Conservation (phyloP, 768 basidiomycete genomes). For the Tricholomella constricta region DNA sequence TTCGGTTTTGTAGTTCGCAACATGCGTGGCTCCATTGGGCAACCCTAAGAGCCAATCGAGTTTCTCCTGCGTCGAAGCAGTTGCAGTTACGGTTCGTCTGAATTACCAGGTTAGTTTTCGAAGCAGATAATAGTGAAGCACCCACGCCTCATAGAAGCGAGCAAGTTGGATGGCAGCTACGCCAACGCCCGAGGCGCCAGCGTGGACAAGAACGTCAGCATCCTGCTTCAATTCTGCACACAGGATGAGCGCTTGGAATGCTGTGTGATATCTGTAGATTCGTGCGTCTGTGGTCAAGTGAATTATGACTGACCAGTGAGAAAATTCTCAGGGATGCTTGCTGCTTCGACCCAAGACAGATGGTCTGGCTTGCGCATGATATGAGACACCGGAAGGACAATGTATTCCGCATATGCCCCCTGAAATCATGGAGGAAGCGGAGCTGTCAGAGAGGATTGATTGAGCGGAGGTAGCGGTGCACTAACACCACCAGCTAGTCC, state of each 20-base stretch:
- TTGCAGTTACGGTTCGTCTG: conserved; percentile 76
- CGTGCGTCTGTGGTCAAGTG: neutral
- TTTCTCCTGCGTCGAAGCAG: conserved; percentile 84
- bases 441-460: conserved; percentile 2
- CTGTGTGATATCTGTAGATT: conserved; percentile 24
- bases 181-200: conserved; percentile 90
- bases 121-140: conserved; percentile 10
- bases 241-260: conserved; percentile 54
- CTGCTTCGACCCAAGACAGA: conserved; percentile 83
- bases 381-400: conserved; percentile 65
- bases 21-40: conserved; percentile 71
- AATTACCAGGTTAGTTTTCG: neutral
- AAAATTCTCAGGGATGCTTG: conserved; percentile 86
- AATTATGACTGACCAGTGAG: conserved; percentile 62
- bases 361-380: conserved; percentile 72
- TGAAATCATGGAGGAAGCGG: conserved; percentile 27
- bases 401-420: conserved; percentile 93
- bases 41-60: conserved; percentile 71
- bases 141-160: conserved; percentile 71
- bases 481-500: conserved; percentile 82
- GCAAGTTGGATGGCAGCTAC: conserved; percentile 88
- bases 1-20: conserved; percentile 82
- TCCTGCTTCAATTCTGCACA: conserved; percentile 68
- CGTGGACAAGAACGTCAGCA: conserved; percentile 84
- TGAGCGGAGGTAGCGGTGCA: neutral